Evolutionary conservation across 805 yeast genomes (phyloP).

Genomic region (Wickerhamomyces tratensis): DNA sequence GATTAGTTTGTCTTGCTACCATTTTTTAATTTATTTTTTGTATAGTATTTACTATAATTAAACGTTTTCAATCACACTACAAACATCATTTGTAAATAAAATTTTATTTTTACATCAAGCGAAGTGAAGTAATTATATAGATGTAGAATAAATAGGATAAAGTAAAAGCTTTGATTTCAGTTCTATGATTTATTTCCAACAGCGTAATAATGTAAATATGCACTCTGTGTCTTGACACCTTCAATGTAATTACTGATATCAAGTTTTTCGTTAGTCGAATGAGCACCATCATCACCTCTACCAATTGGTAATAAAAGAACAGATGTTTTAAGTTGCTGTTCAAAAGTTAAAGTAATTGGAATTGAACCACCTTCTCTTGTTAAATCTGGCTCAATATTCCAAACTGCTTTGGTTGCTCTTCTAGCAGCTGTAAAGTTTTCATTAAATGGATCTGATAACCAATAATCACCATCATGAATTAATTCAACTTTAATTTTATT

Average conservation of each 20-base stretch:
- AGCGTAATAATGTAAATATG: constrained; percentile 84
- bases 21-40: too few relatives aligned
- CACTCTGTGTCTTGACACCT: constrained; percentile 89
- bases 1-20: too few relatives aligned
- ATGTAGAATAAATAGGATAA: too few relatives aligned
- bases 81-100: too few relatives aligned
- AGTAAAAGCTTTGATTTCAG: too few relatives aligned
- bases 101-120: too few relatives aligned
- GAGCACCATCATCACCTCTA: constrained; percentile 99
- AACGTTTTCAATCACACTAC: too few relatives aligned
- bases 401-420: constrained; percentile 88
- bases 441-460: constrained; percentile 93
- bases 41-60: too few relatives aligned
- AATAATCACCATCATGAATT: constrained; percentile 91
- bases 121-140: too few relatives aligned
- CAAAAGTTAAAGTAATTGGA: constrained; percentile 93
- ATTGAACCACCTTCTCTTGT: constrained; percentile 99
- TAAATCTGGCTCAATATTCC: constrained; percentile 92
- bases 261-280: constrained; percentile 92
- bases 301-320: constrained; percentile 95
- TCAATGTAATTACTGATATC: constrained; percentile 82
- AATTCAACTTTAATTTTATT: constrained; percentile 65
- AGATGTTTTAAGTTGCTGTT: constrained; percentile 73
- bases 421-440: constrained; percentile 90
- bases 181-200: too few relatives aligned